Conservation (phyloP, 1,284 basidiomycete genomes). For the Exobasidium cylindrosporum region DNA sequence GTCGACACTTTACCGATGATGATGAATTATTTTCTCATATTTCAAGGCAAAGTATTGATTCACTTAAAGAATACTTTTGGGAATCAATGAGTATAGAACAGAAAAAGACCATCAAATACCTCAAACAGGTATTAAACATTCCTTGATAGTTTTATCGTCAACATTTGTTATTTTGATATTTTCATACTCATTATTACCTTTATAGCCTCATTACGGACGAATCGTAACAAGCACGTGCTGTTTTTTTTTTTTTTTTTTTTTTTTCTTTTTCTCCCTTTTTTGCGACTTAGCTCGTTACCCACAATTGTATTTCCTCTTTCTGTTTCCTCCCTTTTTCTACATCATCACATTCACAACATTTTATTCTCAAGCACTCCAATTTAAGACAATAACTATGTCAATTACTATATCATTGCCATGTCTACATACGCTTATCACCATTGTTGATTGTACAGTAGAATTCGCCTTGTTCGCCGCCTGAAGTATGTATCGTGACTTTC, state of each 20-base stretch:
- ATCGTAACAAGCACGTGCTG: too few relatives aligned
- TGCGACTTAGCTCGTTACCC: too few relatives aligned
- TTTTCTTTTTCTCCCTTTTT: background rate
- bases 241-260: background rate
- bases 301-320: too few relatives aligned
- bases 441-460: too few relatives aligned
- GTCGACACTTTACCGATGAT: constrained; percentile 87
- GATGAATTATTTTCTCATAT: constrained; percentile 90
- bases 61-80: constrained; percentile 86
- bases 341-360: too few relatives aligned
- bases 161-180: background rate
- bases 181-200: background rate
- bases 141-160: constrained; percentile 23
- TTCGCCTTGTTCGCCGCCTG: too few relatives aligned
- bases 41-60: constrained; percentile 87
- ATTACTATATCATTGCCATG: too few relatives aligned
- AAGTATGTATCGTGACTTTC: too few relatives aligned
- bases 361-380: too few relatives aligned
- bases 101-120: constrained; percentile 86
- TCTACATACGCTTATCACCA: too few relatives aligned
- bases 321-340: too few relatives aligned
- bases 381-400: too few relatives aligned
- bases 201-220: background rate
- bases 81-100: constrained; percentile 85
- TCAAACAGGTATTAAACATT: constrained; percentile 73